phyloP scores from a whole-genome alignment of 352 stramenopile species.

The Phytophthora sansomeana region DNA sequence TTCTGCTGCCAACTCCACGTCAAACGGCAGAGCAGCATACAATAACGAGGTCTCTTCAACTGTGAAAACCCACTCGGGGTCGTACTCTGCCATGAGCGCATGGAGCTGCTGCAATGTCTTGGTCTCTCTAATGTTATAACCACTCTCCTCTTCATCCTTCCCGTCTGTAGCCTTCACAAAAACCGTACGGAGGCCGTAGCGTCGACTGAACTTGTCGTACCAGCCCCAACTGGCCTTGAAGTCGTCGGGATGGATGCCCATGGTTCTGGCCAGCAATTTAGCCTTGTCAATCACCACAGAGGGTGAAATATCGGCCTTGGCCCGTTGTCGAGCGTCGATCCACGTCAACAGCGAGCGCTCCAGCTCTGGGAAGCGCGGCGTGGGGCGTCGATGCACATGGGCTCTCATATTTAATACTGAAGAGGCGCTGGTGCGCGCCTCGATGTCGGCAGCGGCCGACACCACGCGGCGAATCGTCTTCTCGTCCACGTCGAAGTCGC shows the following conservation, averaged over 20 bases:
- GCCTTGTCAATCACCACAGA: conserved; percentile 44
- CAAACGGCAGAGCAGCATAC: conserved; percentile 36
- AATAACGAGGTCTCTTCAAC: conserved; percentile 42
- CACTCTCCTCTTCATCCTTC: not conserved
- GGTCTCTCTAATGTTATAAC: conserved; percentile 11
- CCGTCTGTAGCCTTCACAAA: conserved; percentile 6
- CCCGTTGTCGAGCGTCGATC: conserved; percentile 33
- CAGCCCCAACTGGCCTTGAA: conserved; percentile 52
- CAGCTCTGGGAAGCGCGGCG: conserved; percentile 35
- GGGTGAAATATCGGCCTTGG: conserved; percentile 29
- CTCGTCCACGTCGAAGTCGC: conserved; percentile 36
- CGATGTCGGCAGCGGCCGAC: conserved; percentile 22
- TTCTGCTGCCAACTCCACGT: not conserved
- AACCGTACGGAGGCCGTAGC: conserved; percentile 35
- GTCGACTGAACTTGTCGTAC: conserved; percentile 49
- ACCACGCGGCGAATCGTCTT: conserved; percentile 42
- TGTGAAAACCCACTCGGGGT: conserved; percentile 40
- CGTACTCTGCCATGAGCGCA: conserved; percentile 32
- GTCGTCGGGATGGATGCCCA: conserved; percentile 24
- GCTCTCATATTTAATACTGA: conserved; percentile 19
- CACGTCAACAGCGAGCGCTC: conserved; percentile 31
- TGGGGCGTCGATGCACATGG: conserved; percentile 16
- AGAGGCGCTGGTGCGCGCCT: conserved; percentile 13
- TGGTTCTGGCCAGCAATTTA: conserved; percentile 26
- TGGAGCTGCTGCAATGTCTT: conserved; percentile 29